Percentiles rank a stretch among this genome's conserved stretches.
These are phyloP conservation scores for Uronychia setigera DNA, from an alignment of 73 alveolate genomes.

Conservation along the genomic window DNA sequence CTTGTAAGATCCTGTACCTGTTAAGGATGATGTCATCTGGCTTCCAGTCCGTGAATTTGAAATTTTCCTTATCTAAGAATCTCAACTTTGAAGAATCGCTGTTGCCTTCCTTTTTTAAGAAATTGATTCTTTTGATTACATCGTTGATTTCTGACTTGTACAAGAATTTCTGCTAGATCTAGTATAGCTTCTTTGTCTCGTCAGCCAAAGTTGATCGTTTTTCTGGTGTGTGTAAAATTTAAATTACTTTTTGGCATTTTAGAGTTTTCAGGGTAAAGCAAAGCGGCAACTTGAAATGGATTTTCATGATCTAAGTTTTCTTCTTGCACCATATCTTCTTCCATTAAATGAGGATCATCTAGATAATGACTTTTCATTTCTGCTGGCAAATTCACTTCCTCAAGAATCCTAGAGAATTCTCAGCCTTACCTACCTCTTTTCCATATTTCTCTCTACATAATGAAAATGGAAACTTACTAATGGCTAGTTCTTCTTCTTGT, in stretches of 20 bases:
- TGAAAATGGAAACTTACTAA: too few species aligned
- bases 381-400: not conserved
- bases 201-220: constrained; percentile 3
- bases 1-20: not conserved
- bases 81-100: not conserved
- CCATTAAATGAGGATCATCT: not conserved
- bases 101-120: not conserved
- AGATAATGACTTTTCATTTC: not conserved
- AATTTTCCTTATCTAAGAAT: not conserved
- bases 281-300: too few species aligned
- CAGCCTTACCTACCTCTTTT: too few species aligned
- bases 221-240: too few species aligned
- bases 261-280: too few species aligned
- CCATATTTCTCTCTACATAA: too few species aligned
- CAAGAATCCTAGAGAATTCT: not conserved
- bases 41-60: not conserved
- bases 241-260: too few species aligned
- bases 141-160: not conserved
- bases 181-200: not conserved
- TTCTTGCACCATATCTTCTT: not conserved
- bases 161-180: not conserved
- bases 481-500: too few species aligned
- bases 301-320: too few species aligned
- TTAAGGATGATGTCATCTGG: not conserved
- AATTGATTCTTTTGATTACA: not conserved